Evolutionary conservation across 352 stramenopile species (phyloP).

Genomic region (Peronospora belbahrii): DNA sequence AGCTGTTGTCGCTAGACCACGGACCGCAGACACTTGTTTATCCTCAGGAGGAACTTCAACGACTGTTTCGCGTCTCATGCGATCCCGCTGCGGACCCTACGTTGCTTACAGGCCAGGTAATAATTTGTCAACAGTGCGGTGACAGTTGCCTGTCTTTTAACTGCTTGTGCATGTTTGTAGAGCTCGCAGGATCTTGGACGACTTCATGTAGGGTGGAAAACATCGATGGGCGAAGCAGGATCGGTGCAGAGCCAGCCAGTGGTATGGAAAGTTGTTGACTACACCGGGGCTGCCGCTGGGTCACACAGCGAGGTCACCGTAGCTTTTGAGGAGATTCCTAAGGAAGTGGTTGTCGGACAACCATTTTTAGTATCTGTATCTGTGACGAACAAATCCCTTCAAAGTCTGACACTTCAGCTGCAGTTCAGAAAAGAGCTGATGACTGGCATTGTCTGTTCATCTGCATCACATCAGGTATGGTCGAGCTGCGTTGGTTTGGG

Average conservation of each 20-base stretch:
- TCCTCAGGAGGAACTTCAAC: conserved; percentile 72
- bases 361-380: conserved; percentile 46
- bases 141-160: background rate
- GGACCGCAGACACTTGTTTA: conserved; percentile 51
- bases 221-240: conserved; percentile 66
- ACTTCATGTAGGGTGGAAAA: conserved; percentile 81
- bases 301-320: conserved; percentile 39
- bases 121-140: background rate
- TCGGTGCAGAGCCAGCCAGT: conserved; percentile 77
- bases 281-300: conserved; percentile 1
- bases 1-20: conserved; percentile 29
- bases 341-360: conserved; percentile 37
- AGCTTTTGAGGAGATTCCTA: conserved; percentile 35
- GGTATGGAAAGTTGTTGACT: conserved; percentile 36
- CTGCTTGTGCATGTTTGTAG: conserved; percentile 11
- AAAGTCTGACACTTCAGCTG: conserved; percentile 56
- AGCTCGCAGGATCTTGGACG: conserved; percentile 58
- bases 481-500: background rate
- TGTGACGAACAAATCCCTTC: conserved; percentile 64
- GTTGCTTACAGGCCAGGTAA: conserved; percentile 31
- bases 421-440: conserved; percentile 72
- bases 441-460: conserved; percentile 62
- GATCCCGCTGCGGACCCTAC: conserved; percentile 33
- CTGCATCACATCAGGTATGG: conserved; percentile 62
- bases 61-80: conserved; percentile 53